Percentiles rank a stretch among this genome's conserved stretches.
These are phyloP conservation scores for Lolium multiflorum DNA, from an alignment of 176 grass and related monocot species.

Conservation along the genomic window DNA sequence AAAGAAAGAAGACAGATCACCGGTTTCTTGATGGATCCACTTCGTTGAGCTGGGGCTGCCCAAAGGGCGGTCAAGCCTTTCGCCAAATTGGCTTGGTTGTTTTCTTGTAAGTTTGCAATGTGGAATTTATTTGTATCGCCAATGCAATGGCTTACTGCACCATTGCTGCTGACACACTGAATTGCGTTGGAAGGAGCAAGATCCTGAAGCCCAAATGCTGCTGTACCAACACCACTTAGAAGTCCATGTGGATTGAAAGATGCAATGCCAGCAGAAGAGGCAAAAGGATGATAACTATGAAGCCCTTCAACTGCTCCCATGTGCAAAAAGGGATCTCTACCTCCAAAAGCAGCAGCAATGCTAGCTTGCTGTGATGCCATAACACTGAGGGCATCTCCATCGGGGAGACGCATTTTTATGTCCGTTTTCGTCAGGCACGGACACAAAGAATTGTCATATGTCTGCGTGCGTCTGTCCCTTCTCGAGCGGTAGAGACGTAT, in stretches of 20 bases:
- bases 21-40: no score
- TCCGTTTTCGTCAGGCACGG: no score
- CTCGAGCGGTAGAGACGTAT: no score
- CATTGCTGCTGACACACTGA: constrained; percentile 47
- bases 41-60: no score
- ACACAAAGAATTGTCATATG: no score
- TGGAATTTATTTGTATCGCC: constrained; percentile 64
- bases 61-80: background rate
- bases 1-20: no score
- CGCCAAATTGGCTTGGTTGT: constrained; percentile 48
- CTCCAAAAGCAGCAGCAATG: constrained; percentile 80
- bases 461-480: no score
- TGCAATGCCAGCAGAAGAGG: constrained; percentile 56
- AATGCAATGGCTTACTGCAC: constrained; percentile 37
- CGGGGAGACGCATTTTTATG: no score
- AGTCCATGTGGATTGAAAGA: constrained; percentile 71
- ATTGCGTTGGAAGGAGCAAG: constrained; percentile 56
- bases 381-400: no score
- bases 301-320: constrained; percentile 82
- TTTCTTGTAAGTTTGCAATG: constrained; percentile 50
- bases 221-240: constrained; percentile 41
- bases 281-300: constrained; percentile 63
- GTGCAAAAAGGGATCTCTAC: constrained; percentile 72
- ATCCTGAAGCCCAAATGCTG: constrained; percentile 61
- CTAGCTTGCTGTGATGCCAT: constrained; percentile 85